Conservation (phyloP, 371 early-diverging fungal genomes). For the Dichotomocladium elegans region DNA sequence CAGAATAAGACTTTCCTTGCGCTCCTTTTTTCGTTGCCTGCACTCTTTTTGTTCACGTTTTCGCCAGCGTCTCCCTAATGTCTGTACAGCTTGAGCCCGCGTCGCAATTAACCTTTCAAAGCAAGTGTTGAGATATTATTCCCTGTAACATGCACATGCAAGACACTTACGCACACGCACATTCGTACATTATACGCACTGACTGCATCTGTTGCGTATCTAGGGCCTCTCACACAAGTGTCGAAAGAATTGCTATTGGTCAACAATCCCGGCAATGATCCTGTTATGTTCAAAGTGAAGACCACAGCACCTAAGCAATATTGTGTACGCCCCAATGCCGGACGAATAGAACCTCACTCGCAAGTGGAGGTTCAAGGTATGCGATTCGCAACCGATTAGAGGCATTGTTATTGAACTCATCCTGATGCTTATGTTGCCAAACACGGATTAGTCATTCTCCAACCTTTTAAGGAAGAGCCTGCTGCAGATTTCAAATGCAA, state of each 20-base stretch:
- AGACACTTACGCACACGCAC: not conserved
- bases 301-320: slow-evolving; percentile 93
- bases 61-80: too few relatives aligned
- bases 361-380: slow-evolving; percentile 64
- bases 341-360: slow-evolving; percentile 62
- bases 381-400: not conserved
- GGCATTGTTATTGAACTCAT: not conserved
- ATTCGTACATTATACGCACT: not conserved
- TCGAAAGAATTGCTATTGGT: slow-evolving; percentile 51
- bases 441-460: slow-evolving; percentile 57
- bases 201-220: not conserved
- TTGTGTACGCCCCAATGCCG: slow-evolving; percentile 87
- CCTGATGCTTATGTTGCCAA: not conserved
- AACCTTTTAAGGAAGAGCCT: slow-evolving; percentile 72
- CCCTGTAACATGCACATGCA: not conserved
- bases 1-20: not conserved
- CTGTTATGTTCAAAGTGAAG: slow-evolving; percentile 85
- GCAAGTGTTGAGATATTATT: not conserved
- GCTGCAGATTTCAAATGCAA: slow-evolving; percentile 67
- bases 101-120: slow-evolving; percentile 9
- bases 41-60: not conserved
- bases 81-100: slow-evolving; percentile 12
- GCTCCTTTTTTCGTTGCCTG: not conserved
- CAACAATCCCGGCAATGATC: slow-evolving; percentile 51
- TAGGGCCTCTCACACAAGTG: slow-evolving; percentile 67